These are phyloP conservation scores for Schizophyllum amplum DNA, from an alignment of 1,284 basidiomycete genomes.

Conservation along the genomic window DNA sequence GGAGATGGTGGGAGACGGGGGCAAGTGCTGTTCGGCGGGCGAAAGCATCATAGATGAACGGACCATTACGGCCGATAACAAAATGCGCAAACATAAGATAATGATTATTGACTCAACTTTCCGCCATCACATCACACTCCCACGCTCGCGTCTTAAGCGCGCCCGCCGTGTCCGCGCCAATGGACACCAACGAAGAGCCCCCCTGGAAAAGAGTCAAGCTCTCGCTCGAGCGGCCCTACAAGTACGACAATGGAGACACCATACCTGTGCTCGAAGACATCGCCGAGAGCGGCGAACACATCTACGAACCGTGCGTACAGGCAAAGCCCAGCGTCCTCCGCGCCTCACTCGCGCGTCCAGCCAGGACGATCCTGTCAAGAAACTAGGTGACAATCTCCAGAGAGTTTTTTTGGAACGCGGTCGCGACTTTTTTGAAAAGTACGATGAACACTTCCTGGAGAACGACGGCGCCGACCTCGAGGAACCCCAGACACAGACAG, in stretches of 20 bases:
- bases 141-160: too few species aligned
- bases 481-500: slow-evolving; percentile 14
- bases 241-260: slow-evolving; percentile 56
- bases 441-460: slow-evolving; percentile 24
- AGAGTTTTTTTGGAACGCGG: slow-evolving; percentile 69
- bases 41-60: slow-evolving; percentile 25
- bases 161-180: neutral
- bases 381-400: slow-evolving; percentile 52
- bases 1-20: slow-evolving; percentile 12
- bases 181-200: slow-evolving; percentile 23
- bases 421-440: slow-evolving; percentile 61
- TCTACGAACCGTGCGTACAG: slow-evolving; percentile 57
- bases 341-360: slow-evolving; percentile 24
- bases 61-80: neutral
- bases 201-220: slow-evolving; percentile 54
- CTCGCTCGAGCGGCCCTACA: slow-evolving; percentile 70
- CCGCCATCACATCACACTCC: neutral
- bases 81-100: slow-evolving; percentile 1
- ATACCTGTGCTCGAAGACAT: slow-evolving; percentile 65
- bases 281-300: slow-evolving; percentile 53
- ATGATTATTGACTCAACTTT: neutral
- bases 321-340: slow-evolving; percentile 4
- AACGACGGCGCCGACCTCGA: slow-evolving; percentile 10
- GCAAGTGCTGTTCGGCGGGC: slow-evolving; percentile 16
- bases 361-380: slow-evolving; percentile 43